Percentiles rank a stretch among this genome's conserved stretches.
These are phyloP conservation scores for Carpinus viminea DNA, from an alignment of 306 rosid species.

Conservation along the genomic window DNA sequence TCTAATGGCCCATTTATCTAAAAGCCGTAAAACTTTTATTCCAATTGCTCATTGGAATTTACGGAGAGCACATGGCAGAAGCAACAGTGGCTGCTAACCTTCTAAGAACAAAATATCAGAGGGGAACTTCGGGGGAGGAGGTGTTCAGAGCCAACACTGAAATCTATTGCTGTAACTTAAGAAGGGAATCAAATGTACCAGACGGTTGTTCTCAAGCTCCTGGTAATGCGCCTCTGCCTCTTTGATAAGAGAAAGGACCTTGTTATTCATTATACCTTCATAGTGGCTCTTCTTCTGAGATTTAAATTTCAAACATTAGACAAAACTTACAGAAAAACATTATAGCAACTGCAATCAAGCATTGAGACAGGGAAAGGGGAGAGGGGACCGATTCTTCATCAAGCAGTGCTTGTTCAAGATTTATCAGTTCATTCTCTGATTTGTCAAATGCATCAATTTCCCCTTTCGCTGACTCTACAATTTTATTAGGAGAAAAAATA, in stretches of 20 bases:
- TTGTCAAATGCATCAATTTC: constrained; percentile 63
- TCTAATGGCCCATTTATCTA: not conserved
- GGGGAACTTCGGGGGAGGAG: not conserved
- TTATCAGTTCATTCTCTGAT: constrained; percentile 63
- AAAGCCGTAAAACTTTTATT: not conserved
- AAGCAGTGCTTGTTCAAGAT: constrained; percentile 52
- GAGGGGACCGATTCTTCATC: constrained; percentile 56
- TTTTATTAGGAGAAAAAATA: constrained; percentile 29
- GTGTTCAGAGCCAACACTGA: not conserved
- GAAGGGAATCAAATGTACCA: constrained; percentile 45
- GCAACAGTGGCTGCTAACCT: not conserved
- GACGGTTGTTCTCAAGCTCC: constrained; percentile 46
- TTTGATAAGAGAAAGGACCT: constrained; percentile 50
- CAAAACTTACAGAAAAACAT: constrained; percentile 5
- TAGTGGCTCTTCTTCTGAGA: constrained; percentile 68
- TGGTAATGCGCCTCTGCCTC: constrained; percentile 53
- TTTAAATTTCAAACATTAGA: constrained; percentile 2
- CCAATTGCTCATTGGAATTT: not conserved
- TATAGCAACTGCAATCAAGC: constrained; percentile 13
- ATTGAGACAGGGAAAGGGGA: constrained; percentile 3
- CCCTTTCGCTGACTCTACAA: constrained; percentile 61
- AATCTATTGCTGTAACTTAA: not conserved
- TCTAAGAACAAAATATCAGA: not conserved
- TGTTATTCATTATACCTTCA: constrained; percentile 65
- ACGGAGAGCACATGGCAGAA: not conserved